phyloP scores from a whole-genome alignment of 2,329 filamentous ascomycete species.

The Colletotrichum godetiae region DNA sequence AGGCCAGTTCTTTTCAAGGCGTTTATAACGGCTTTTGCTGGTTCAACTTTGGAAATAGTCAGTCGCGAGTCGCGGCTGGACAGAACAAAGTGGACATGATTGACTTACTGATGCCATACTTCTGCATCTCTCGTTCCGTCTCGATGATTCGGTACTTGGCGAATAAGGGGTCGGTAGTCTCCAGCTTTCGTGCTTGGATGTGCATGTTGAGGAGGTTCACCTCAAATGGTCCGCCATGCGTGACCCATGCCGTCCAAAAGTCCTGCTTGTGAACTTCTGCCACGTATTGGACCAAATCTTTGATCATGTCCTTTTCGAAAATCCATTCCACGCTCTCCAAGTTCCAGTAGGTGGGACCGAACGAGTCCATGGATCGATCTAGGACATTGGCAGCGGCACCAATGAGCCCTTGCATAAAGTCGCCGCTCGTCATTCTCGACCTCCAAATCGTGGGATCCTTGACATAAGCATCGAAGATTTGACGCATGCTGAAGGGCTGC shows the following conservation, averaged over 20 bases:
- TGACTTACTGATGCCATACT: conserved; percentile 15
- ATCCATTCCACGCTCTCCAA: conserved; percentile 25
- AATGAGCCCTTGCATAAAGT: neutral
- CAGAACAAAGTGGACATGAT: neutral
- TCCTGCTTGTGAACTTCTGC: neutral
- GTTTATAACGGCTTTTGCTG: neutral
- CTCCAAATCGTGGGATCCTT: conserved; percentile 19
- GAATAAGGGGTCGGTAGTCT: conserved; percentile 12
- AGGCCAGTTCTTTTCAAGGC: neutral
- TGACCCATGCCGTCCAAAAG: conserved; percentile 20
- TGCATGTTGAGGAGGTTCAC: conserved; percentile 23
- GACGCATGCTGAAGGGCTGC: conserved; percentile 15
- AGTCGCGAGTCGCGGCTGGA: no score
- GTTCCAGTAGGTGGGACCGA: conserved; percentile 14
- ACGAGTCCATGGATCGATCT: neutral
- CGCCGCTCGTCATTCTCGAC: neutral
- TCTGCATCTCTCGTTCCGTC: conserved; percentile 19
- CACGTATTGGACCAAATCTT: conserved; percentile 11
- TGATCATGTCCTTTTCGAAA: conserved; percentile 9
- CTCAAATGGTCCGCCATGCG: conserved; percentile 15
- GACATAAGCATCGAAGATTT: conserved; percentile 14
- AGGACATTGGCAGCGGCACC: neutral
- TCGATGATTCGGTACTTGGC: conserved; percentile 8
- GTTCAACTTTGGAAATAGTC: neutral
- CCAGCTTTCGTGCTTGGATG: conserved; percentile 18